phyloP scores from a whole-genome alignment of 148 eudicot genomes.

The Rhododendron vialii region DNA sequence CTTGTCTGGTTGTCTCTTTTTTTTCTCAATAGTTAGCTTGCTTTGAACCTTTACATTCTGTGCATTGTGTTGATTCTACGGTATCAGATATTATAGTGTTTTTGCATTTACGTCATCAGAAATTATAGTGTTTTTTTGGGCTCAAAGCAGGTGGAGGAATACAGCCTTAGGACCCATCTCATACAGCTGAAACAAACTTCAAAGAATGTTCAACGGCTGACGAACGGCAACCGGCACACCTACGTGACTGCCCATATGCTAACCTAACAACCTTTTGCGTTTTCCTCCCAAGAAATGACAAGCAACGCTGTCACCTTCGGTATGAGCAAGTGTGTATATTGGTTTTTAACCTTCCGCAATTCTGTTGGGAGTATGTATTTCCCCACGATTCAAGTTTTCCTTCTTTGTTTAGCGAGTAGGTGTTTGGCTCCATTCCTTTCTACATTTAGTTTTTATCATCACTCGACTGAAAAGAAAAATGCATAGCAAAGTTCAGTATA shows the following conservation, averaged over 20 bases:
- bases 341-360: neutral
- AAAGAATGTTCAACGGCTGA: constrained; percentile 28
- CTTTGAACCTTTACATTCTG: neutral
- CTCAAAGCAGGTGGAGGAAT: constrained; percentile 47
- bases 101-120: neutral
- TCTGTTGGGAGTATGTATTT: constrained; percentile 14
- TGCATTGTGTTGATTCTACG: neutral
- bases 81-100: neutral
- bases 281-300: constrained; percentile 7
- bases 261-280: constrained; percentile 25
- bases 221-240: constrained; percentile 9
- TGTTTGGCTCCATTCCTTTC: constrained; percentile 18
- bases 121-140: neutral
- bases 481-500: constrained; percentile 22
- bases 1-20: neutral
- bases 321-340: constrained; percentile 25
- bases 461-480: constrained; percentile 13
- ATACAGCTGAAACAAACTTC: constrained; percentile 52
- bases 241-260: constrained; percentile 15
- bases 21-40: neutral
- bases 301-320: constrained; percentile 7
- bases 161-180: constrained; percentile 65
- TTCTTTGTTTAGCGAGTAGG: neutral
- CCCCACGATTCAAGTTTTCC: neutral
- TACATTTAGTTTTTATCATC: constrained; percentile 25